A percentile compares a stretch with the other conserved stretches of the same genome.
These are phyloP conservation scores for cucumber (Cucumis sativus) DNA, from an alignment of 306 rosid genomes.

Conservation along the genomic window DNA sequence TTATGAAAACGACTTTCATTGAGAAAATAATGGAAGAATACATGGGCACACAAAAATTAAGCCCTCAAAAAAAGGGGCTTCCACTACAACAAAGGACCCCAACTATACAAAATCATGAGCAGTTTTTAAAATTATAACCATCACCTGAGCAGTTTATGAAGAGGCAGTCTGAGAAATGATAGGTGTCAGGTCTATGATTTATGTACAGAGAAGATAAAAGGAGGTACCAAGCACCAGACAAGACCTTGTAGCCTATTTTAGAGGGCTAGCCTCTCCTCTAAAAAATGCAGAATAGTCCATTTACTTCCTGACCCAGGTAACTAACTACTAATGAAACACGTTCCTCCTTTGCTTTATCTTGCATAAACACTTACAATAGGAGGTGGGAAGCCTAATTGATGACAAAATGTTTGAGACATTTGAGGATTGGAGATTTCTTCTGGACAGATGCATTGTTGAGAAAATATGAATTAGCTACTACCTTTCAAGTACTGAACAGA, in stretches of 20 bases:
- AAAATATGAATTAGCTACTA: background rate
- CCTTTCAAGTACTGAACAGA: background rate
- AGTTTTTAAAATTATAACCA: too few relatives aligned
- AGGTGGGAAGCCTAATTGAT: background rate
- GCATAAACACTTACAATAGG: background rate
- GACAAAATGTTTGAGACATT: background rate
- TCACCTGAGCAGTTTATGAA: background rate
- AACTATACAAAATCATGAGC: too few relatives aligned
- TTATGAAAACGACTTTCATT: too few relatives aligned
- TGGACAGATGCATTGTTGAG: background rate
- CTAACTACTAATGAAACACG: background rate
- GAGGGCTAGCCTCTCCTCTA: background rate
- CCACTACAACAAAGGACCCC: too few relatives aligned
- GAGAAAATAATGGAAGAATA: too few relatives aligned
- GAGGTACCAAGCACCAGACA: background rate
- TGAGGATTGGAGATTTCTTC: background rate
- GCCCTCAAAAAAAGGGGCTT: too few relatives aligned
- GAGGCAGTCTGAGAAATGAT: background rate
- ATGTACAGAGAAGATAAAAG: background rate
- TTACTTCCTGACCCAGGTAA: background rate
- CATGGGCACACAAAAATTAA: too few relatives aligned
- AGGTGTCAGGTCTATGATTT: background rate
- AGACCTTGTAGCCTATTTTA: background rate
- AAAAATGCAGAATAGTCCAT: background rate
- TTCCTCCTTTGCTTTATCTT: background rate